Evolutionary conservation across 495 filamentous ascomycete species (phyloP).

Genomic region (Penicillium antarcticum): DNA sequence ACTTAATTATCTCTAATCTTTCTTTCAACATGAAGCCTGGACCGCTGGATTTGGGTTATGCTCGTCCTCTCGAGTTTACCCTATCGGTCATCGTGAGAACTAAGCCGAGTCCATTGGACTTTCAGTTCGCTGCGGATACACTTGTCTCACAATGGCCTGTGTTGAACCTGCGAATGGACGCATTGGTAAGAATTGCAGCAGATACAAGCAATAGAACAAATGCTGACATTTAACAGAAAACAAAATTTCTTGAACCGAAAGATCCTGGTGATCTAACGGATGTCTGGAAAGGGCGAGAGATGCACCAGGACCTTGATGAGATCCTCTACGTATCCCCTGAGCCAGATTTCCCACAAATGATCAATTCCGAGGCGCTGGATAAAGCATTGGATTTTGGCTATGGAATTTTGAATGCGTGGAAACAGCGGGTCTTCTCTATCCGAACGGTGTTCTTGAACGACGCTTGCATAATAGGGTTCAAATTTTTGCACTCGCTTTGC

Average conservation of each 20-base stretch:
- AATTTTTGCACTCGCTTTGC: conserved; percentile 3
- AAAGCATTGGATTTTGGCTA: conserved; percentile 2
- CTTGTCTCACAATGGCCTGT: conserved; percentile 7
- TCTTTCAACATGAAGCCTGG: background rate
- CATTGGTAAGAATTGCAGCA: background rate
- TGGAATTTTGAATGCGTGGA: background rate
- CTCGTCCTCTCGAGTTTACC: conserved; percentile 5
- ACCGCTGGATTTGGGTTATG: conserved; percentile 5
- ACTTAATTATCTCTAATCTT: background rate
- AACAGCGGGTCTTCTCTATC: conserved; percentile 4
- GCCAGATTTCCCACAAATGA: background rate
- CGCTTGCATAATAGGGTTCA: conserved; percentile 5
- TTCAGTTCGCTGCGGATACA: conserved; percentile 6
- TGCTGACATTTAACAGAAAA: background rate
- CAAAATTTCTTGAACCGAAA: conserved; percentile 4
- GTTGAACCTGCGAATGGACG: conserved; percentile 3
- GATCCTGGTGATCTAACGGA: conserved; percentile 1
- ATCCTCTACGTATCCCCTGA: background rate
- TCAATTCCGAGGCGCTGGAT: background rate
- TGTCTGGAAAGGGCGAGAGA: background rate
- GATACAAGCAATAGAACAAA: background rate
- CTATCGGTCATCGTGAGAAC: conserved; percentile 1
- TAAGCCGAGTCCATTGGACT: conserved; percentile 6
- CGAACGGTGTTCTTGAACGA: conserved; percentile 6
- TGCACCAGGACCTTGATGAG: background rate